Conservation (phyloP, 208 protist species). For the Borovskyia barvae region DNA sequence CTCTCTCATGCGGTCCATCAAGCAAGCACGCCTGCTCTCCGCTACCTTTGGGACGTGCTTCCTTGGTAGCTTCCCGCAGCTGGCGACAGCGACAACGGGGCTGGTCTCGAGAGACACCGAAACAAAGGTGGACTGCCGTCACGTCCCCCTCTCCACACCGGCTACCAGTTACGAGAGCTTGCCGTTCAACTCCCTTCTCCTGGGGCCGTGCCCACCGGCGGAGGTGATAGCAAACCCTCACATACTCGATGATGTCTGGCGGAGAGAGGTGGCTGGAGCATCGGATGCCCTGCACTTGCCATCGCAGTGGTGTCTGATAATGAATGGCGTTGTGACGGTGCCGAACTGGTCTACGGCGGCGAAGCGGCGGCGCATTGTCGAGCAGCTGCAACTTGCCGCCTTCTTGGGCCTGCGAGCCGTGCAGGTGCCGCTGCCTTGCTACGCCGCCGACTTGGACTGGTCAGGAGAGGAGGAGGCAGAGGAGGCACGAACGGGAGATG, state of each 20-base stretch:
- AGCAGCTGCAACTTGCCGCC: slow-evolving; percentile 66
- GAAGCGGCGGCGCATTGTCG: slow-evolving; percentile 18
- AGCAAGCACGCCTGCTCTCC: slow-evolving; percentile 26
- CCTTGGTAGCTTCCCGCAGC: slow-evolving; percentile 8
- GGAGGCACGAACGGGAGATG: not conserved
- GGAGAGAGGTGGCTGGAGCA: slow-evolving; percentile 5
- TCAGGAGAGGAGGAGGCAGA: slow-evolving; percentile 3
- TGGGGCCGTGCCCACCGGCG: slow-evolving; percentile 7
- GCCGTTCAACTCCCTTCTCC: slow-evolving; percentile 16
- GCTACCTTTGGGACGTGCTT: slow-evolving; percentile 42
- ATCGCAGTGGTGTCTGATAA: slow-evolving; percentile 42
- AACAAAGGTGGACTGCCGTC: not conserved
- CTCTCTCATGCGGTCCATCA: slow-evolving; percentile 30
- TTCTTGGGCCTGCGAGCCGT: slow-evolving; percentile 74
- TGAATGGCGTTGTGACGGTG: slow-evolving; percentile 44
- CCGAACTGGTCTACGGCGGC: slow-evolving; percentile 28
- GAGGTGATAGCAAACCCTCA: not conserved
- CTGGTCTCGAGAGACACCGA: not conserved
- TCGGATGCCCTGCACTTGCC: slow-evolving; percentile 38
- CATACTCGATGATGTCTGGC: slow-evolving; percentile 3
- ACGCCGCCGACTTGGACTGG: slow-evolving; percentile 1
- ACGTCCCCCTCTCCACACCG: not conserved
- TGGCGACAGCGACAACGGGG: not conserved
- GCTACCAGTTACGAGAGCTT: not conserved
- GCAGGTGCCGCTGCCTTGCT: slow-evolving; percentile 64